Conservation (phyloP, 352 stramenopile species). For the Pythium insidiosum region DNA sequence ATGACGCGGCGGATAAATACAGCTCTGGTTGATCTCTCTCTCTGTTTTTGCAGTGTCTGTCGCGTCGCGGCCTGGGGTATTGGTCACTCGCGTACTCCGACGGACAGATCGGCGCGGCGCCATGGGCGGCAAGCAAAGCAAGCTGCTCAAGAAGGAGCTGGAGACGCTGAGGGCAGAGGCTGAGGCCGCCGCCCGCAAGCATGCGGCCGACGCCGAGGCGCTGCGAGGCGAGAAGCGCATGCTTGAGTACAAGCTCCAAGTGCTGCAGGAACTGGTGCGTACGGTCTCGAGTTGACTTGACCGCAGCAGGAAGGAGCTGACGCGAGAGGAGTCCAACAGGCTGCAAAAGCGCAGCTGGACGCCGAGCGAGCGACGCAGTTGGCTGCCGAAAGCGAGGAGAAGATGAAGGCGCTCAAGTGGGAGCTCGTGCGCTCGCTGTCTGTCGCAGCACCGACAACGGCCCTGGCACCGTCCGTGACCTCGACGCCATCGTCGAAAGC, state of each 20-base stretch:
- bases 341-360: slow-evolving; percentile 42
- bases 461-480: background rate
- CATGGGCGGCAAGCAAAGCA: slow-evolving; percentile 51
- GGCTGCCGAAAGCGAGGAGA: slow-evolving; percentile 38
- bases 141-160: slow-evolving; percentile 46
- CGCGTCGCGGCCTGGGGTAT: background rate
- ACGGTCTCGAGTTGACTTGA: too few relatives aligned
- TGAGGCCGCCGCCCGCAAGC: slow-evolving; percentile 17
- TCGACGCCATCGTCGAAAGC: slow-evolving; percentile 5
- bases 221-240: slow-evolving; percentile 40
- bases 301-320: too few relatives aligned
- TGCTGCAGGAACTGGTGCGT: slow-evolving; percentile 41
- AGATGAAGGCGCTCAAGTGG: slow-evolving; percentile 68
- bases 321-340: too few relatives aligned
- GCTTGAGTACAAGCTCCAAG: slow-evolving; percentile 46
- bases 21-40: background rate
- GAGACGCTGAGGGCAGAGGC: slow-evolving; percentile 31
- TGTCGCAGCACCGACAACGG: slow-evolving; percentile 4
- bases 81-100: too few relatives aligned
- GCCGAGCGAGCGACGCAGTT: slow-evolving; percentile 28
- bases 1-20: background rate
- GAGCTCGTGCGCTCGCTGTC: slow-evolving; percentile 55
- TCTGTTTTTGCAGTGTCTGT: background rate
- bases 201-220: slow-evolving; percentile 30
- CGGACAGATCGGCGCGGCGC: background rate